Evolutionary conservation across 106 monocot genomes (phyloP), one percentile per base, ranked within the genome.

Genomic region (Acanthochlamys bracteata): DNA sequence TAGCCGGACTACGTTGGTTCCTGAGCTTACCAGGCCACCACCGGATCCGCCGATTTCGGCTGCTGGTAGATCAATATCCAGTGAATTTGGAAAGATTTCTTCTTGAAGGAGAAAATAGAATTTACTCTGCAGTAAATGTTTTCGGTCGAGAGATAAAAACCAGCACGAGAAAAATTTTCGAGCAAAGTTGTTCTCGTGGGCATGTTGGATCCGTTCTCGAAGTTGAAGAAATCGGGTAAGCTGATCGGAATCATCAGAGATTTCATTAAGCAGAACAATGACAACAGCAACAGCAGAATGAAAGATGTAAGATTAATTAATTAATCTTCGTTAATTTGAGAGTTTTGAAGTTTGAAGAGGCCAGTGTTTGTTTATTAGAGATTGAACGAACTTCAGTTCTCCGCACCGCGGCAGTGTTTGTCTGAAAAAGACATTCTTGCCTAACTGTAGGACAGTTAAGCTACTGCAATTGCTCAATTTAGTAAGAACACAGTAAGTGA

Each of bases 361-460:
- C 6, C 4, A 33, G 33, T 33, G 33, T 33, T 33, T 33, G 33
- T 33, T 33, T 33, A 33, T 33, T 33, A 33, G 33, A 33, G 33
- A 33, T 33, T 33, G 6, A 3, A n/a, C n/a, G n/a, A n/a, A n/a
- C n/a, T 33, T 33, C 65, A n/a, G n/a, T n/a, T n/a, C n/a, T n/a
- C n/a, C n/a, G n/a, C n/a, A n/a, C n/a, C n/a, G n/a, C 46, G 20
- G 43, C 13, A 82, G 90, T 57, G 90, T 84, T 0, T 63, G 41
- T 14, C 90, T 87, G 90, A n/a, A 78, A 7, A 95, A 23, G 13
- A 15, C 55, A 33, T 95, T 88, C 80, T 83, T 87, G 40, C 87
- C 89, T 40, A 90, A 75, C 69, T 95, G 90, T 15, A 96, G 74
- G 0, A 82, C 75, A 4, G 90, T 88, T 24, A 96, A 45, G 78